Evolutionary conservation across 129 eudicot genomes (phyloP).

Genomic region (Dittrichia graveolens): DNA sequence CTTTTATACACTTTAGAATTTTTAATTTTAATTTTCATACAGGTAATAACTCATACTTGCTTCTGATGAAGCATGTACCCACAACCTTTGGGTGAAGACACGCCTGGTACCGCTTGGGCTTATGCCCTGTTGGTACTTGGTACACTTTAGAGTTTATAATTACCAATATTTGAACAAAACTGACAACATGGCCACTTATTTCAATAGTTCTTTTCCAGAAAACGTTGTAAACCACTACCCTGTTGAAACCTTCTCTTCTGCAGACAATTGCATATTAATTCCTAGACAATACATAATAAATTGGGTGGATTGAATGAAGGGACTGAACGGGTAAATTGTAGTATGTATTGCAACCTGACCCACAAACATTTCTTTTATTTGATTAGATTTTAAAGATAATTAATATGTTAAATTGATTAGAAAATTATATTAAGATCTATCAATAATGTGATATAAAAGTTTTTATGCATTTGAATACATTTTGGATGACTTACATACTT

Average conservation of each 20-base stretch:
- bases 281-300: background rate
- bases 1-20: slow-evolving; percentile 13
- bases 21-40: background rate
- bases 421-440: background rate
- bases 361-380: background rate
- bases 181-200: background rate
- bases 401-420: background rate
- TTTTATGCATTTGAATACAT: background rate
- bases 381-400: background rate
- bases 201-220: background rate
- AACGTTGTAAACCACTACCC: slow-evolving; percentile 9
- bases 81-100: no score
- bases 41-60: no score
- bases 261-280: background rate
- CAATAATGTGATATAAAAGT: background rate
- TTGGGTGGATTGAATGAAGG: background rate
- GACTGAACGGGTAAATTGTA: background rate
- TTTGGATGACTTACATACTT: background rate
- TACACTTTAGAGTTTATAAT: background rate
- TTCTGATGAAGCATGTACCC: no score
- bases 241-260: background rate
- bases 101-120: no score
- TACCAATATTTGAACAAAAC: slow-evolving; percentile 3
- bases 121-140: no score
- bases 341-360: background rate